Evolutionary conservation across 1,139 yeast genomes (phyloP), one percentile per base, ranked within the genome.

Genomic region (Lodderomyces theae): DNA sequence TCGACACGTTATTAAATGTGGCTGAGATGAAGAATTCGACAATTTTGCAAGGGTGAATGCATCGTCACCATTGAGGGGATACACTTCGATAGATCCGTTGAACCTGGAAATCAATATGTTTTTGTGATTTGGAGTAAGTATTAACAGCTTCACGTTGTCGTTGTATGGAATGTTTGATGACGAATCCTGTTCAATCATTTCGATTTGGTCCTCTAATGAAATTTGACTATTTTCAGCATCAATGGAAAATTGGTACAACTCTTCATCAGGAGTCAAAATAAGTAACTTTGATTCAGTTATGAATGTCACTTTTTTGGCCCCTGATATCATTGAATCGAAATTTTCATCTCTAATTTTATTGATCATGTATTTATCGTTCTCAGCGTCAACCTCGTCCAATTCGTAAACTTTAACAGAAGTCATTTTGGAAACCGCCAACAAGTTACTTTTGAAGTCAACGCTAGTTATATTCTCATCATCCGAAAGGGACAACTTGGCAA

Each of bases 391-490:
- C 26, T 58, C 64, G 13, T 63, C 60, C 38, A 89, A 69, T 45
- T 70, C 69, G 57, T 87, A 92, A 2, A 90, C 56, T 57, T 84
- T 88, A 10, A 88, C 80, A 1, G 82, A 75, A 11, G 80, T 70
- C 41, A 82, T 66, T 39, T 95, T 80, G 10, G 90, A 78, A 25
- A 89, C 94, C 0, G 82, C 84, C 42, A 92, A 64, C 24, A 80
- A 67, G 30, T 77, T 64, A 16, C 74, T 71, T 24, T 88, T 83
- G 35, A 89, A 57, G n/a, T 80, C 73, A 40, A 85, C 88, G 38
- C 77, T 65, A 2, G 90, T 72, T 37, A 92, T 82, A 61, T 86
- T 86, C 51, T 88, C 97, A 37, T 87, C 95, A 51, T 83, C 95
- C 34, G 80, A 72, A 44, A 88, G 64, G 1, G 75, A 69, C 51